A percentile compares a stretch with the other conserved stretches of the same genome.
These are phyloP conservation scores for Nicotiana benthamiana DNA, from an alignment of 257 asterid genomes.

Conservation along the genomic window DNA sequence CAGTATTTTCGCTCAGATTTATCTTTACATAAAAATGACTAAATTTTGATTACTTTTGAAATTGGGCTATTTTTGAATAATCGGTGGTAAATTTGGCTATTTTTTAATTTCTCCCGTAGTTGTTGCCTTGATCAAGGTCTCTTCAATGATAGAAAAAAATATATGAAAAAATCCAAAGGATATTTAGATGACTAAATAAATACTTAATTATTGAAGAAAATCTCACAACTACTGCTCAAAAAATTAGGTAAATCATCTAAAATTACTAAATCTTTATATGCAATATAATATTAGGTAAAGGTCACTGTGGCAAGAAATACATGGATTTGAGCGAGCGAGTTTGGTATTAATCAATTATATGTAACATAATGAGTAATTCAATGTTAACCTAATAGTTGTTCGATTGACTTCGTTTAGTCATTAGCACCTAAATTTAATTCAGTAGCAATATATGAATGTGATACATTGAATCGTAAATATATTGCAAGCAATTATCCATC, in stretches of 20 bases:
- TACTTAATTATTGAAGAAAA: background rate
- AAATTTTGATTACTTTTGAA: too few species aligned
- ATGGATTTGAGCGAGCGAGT: background rate
- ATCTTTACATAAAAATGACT: too few species aligned
- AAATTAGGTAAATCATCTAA: background rate
- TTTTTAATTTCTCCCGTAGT: too few species aligned
- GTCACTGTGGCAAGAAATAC: background rate
- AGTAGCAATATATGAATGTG: background rate
- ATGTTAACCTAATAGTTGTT: background rate
- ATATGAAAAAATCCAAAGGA: background rate
- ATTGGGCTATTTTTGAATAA: too few species aligned
- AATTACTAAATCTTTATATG: background rate
- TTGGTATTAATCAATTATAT: background rate
- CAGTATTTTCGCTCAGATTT: too few species aligned
- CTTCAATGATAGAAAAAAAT: background rate
- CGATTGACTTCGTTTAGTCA: background rate
- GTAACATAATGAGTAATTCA: background rate
- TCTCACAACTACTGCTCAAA: background rate
- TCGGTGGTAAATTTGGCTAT: too few species aligned
- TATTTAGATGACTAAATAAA: background rate
- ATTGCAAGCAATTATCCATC: background rate
- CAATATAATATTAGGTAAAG: constrained; percentile 3
- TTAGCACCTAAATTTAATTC: constrained; percentile 1
- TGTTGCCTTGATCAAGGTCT: background rate
- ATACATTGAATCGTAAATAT: background rate